Evolutionary conservation across 202 grass and related monocot species (phyloP), one percentile per base, ranked within the genome.

Genomic region (Carex arenaria): DNA sequence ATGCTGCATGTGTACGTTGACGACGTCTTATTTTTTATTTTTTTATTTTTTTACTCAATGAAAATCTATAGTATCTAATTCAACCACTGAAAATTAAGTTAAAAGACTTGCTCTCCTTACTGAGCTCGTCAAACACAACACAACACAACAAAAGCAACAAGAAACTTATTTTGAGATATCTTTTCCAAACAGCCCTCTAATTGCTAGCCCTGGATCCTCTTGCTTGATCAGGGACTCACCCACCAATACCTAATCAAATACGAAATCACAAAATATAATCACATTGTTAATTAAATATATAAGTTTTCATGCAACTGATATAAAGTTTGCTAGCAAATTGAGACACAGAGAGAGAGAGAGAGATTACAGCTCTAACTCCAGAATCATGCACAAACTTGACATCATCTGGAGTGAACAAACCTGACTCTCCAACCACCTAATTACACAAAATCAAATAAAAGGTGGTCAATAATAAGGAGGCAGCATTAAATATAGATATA

Each of bases 391-490:
- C 88, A 69, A 86, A 92, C 61, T 84, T 72, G 47, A 94, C 76
- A 45, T 97, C 90, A 60, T 78, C 78, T 45, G 94, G 91, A 14
- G 80, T 87, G 64, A 92, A 92, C 14, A 94, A 51, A 5, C 90
- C 91, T 7, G 94, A 97, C 63, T 97, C 91, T 18, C 87, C 85
- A 30, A 94, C 94, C 69, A 97, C 87, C 91, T 97, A 80, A 55
- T 81, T 51, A 84, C 3, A 12, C 31, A 64, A 34, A 56, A 73
- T 56, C 14, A 36, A 55, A 28, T n/a, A 34, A 55, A 54, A 17
- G 4, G 28, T 22, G 7, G 26, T 76, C 52, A 34, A 67, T 31
- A 67, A 76, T 55, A 34, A 56, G 47, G 5, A 76, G 10, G 17
- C 26, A 83, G 4, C 31, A 68, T 54, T 49, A 55, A 73, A 72